Evolutionary conservation across 2,329 filamentous ascomycete species (phyloP).

Genomic region (Hysterium pulicare): DNA sequence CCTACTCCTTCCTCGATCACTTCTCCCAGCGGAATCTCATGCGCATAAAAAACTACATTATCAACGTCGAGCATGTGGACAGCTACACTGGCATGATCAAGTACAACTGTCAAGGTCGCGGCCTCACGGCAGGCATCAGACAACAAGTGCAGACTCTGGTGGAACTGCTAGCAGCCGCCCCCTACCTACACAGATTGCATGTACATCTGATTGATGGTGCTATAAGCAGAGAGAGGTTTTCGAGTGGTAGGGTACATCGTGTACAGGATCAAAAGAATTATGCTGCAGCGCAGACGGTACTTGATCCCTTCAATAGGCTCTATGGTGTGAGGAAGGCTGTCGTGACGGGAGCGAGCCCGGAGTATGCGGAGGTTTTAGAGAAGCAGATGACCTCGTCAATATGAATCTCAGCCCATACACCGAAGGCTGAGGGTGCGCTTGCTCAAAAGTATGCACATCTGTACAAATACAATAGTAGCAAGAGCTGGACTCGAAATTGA

Average conservation of each 20-base stretch:
- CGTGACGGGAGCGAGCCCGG: slow-evolving; percentile 39
- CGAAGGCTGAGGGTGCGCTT: no score
- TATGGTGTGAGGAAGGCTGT: slow-evolving; percentile 33
- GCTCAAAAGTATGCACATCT: background rate
- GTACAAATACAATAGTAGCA: background rate
- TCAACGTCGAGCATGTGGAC: slow-evolving; percentile 48
- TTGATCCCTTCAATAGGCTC: slow-evolving; percentile 41
- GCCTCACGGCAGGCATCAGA: slow-evolving; percentile 42
- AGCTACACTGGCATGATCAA: slow-evolving; percentile 52
- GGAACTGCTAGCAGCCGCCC: slow-evolving; percentile 29
- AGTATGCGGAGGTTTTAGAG: slow-evolving; percentile 34
- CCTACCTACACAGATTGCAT: slow-evolving; percentile 22
- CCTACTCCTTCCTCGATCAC: slow-evolving; percentile 41
- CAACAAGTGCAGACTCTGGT: slow-evolving; percentile 42
- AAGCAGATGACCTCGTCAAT: slow-evolving; percentile 27
- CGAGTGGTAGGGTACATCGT: slow-evolving; percentile 29
- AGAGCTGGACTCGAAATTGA: background rate
- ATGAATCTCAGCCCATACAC: no score
- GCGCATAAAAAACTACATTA: slow-evolving; percentile 40
- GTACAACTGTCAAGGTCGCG: slow-evolving; percentile 47
- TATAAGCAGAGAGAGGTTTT: slow-evolving; percentile 23
- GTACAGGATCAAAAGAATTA: slow-evolving; percentile 33
- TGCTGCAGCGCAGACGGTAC: slow-evolving; percentile 38
- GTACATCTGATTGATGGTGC: slow-evolving; percentile 31
- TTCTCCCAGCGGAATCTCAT: slow-evolving; percentile 41